A percentile compares a stretch with the other conserved stretches of the same genome.
phyloP scores from a whole-genome alignment of 2,329 filamentous ascomycete species.

The Botrytis sinoallii region DNA sequence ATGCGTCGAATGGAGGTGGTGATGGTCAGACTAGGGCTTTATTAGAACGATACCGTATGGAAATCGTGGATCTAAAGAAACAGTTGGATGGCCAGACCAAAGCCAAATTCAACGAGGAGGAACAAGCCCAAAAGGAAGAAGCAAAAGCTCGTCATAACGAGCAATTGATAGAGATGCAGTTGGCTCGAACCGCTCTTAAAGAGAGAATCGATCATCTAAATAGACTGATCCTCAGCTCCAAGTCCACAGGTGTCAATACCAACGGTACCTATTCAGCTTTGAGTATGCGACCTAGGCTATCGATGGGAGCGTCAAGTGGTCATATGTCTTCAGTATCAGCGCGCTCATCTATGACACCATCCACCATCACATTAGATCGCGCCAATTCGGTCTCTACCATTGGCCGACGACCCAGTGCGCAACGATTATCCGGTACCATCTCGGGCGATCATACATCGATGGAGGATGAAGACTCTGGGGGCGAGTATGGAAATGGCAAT shows the following conservation, averaged over 20 bases:
- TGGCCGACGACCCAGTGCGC: conserved; percentile 29
- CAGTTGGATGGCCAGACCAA: conserved; percentile 84
- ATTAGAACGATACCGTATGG: conserved; percentile 83
- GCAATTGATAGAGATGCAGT: conserved; percentile 97
- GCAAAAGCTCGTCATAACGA: conserved; percentile 87
- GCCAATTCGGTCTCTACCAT: conserved; percentile 52
- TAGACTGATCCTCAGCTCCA: conserved; percentile 89
- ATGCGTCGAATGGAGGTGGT: conserved; percentile 75
- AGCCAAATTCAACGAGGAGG: conserved; percentile 63
- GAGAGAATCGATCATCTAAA: conserved; percentile 97
- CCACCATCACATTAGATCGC: conserved; percentile 55
- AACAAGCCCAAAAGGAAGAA: conserved; percentile 72
- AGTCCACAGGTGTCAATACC: conserved; percentile 88
- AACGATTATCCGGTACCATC: conserved; percentile 27
- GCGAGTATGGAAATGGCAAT: conserved; percentile 81
- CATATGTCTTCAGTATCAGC: conserved; percentile 54
- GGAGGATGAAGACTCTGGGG: conserved; percentile 66
- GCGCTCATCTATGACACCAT: conserved; percentile 68
- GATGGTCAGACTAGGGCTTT: conserved; percentile 85
- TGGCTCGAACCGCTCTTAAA: conserved; percentile 91
- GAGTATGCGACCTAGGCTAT: conserved; percentile 61
- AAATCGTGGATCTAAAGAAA: conserved; percentile 71
- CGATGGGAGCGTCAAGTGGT: conserved; percentile 38
- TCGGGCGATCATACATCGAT: conserved; percentile 31
- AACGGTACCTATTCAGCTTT: conserved; percentile 69